Evolutionary conservation across 139 green algal species (phyloP), one percentile per base, ranked within the genome.

Genomic region (Asterochloris erici): DNA sequence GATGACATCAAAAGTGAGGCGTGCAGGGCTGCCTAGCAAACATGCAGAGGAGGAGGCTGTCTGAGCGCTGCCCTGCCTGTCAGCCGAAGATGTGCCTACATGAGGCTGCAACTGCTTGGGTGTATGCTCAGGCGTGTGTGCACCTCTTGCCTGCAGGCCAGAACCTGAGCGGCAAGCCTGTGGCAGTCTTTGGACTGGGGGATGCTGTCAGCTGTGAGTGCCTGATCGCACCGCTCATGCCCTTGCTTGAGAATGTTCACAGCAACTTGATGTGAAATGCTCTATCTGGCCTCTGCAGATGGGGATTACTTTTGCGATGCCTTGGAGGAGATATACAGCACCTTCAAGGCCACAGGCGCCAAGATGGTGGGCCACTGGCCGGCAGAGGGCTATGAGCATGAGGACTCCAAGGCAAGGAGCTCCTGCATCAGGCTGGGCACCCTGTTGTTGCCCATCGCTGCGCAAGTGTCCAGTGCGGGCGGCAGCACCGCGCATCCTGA

Each of bases 361-460:
- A 84, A 79, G 26, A 87, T 87, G 83, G 61, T 87, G 12, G 83
- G 83, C 16, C 83, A 87, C 74, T 87, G 83, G 83, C 83, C 83
- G 21, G 61, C 83, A 27, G 79, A 87, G 2, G 83, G 62, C 66
- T 87, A 87, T 27, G 29, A 84, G 79, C 79, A 84, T 69, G 73
- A 78, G 24, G 79, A 80, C 10, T 87, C 83, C 73, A 87, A 87
- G 83, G 83, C 83, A 63, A 16, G 54, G 21, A 2, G 66, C 21
- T 21, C 1, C 66, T 26, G 2, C 66, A 71, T 6, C 66, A 71
- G 21, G 21, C 17, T 71, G 66, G 21, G 19, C 21, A 71, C 66
- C 19, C 10, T 4, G 9, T 71, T 21, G 66, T 71, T 26, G 21
- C 21, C 21, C 19, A 71, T 14, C 21, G 66, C 66, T 9, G 17